These are phyloP conservation scores for Entelexis paramagnoliae DNA, from an alignment of 1,139 yeast genomes.

Conservation along the genomic window DNA sequence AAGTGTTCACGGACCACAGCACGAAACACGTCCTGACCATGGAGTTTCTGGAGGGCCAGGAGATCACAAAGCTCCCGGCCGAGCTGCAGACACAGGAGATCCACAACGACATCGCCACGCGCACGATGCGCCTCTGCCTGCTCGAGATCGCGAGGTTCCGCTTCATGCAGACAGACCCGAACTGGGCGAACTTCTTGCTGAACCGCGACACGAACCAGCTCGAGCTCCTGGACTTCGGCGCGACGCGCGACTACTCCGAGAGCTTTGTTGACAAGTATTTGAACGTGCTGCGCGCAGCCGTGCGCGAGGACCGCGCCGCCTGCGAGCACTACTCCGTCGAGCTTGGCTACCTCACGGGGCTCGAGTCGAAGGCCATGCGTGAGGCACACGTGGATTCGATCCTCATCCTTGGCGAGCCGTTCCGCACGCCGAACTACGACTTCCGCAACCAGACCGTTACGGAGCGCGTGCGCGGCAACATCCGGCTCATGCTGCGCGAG, in stretches of 20 bases:
- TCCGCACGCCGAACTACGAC: slow-evolving; percentile 51
- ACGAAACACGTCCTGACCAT: slow-evolving; percentile 81
- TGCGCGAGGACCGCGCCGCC: slow-evolving; percentile 51
- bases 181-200: slow-evolving; percentile 95
- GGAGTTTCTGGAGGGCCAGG: slow-evolving; percentile 78
- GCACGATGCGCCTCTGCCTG: slow-evolving; percentile 78
- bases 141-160: slow-evolving; percentile 72
- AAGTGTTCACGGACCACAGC: slow-evolving; percentile 64
- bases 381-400: slow-evolving; percentile 88
- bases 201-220: slow-evolving; percentile 55
- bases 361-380: slow-evolving; percentile 79
- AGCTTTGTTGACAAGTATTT: slow-evolving; percentile 63
- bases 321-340: slow-evolving; percentile 58
- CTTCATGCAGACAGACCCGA: slow-evolving; percentile 98
- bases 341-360: slow-evolving; percentile 84
- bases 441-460: slow-evolving; percentile 83
- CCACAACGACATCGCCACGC: slow-evolving; percentile 63
- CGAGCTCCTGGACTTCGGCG: slow-evolving; percentile 90
- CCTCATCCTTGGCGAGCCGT: slow-evolving; percentile 86
- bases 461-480: slow-evolving; percentile 77
- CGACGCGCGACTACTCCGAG: slow-evolving; percentile 68
- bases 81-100: slow-evolving; percentile 44
- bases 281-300: slow-evolving; percentile 66
- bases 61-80: slow-evolving; percentile 59
- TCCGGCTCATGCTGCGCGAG: slow-evolving; percentile 80